phyloP scores from a whole-genome alignment of 2,329 filamentous ascomycete species.

The Cladosporium halotolerans region DNA sequence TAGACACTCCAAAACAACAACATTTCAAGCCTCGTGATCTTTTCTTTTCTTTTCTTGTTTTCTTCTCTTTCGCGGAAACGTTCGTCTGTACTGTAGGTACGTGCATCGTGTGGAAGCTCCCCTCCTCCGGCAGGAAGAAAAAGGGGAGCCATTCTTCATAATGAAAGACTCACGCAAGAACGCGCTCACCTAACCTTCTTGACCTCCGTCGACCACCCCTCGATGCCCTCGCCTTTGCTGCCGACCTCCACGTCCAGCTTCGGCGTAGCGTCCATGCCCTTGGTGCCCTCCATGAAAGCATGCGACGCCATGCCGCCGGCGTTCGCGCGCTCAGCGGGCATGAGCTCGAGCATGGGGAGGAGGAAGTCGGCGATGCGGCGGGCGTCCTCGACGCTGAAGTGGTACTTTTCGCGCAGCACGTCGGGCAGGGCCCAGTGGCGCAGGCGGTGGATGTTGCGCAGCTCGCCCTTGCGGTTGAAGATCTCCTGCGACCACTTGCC shows the following conservation, averaged over 20 bases:
- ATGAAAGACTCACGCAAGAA: neutral
- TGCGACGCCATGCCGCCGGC: slow-evolving; percentile 92
- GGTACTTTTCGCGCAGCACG: slow-evolving; percentile 92
- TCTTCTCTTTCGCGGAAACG: too few species aligned
- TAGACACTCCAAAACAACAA: too few species aligned
- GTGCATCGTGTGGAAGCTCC: neutral
- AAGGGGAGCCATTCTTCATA: neutral
- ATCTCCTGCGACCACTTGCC: slow-evolving; percentile 99
- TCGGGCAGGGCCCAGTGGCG: slow-evolving; percentile 94
- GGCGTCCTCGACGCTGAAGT: slow-evolving; percentile 78
- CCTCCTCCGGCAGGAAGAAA: neutral
- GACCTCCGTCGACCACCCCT: slow-evolving; percentile 85
- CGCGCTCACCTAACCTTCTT: slow-evolving; percentile 63
- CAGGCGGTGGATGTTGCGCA: slow-evolving; percentile 93
- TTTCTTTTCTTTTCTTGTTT: too few species aligned
- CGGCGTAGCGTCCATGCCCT: slow-evolving; percentile 72
- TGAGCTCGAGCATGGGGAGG: slow-evolving; percentile 81
- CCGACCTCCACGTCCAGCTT: slow-evolving; percentile 72
- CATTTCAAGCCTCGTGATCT: too few species aligned
- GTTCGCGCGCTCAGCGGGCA: slow-evolving; percentile 84
- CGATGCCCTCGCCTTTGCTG: slow-evolving; percentile 82
- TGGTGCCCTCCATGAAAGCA: slow-evolving; percentile 73
- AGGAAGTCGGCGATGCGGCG: slow-evolving; percentile 77
- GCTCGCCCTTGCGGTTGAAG: slow-evolving; percentile 94
- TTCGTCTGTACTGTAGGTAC: too few species aligned